Evolutionary conservation across 1,284 basidiomycete genomes (phyloP).

Genomic region (Exobasidium rhododendri): DNA sequence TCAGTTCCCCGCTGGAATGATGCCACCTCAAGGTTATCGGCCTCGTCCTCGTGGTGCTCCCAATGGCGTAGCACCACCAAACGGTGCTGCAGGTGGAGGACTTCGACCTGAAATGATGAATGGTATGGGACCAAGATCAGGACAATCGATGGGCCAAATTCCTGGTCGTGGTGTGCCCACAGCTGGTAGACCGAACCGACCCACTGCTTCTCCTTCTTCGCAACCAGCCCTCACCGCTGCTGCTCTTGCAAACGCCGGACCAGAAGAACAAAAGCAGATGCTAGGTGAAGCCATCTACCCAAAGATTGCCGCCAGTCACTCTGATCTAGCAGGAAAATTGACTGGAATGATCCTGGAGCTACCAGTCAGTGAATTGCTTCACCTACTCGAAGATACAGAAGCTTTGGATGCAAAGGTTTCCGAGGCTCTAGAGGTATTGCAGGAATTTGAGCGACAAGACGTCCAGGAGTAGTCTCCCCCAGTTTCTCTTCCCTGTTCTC

Average conservation of each 20-base stretch:
- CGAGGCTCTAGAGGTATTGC: constrained; percentile 53
- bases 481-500: background rate
- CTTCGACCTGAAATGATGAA: constrained; percentile 27
- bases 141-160: constrained; percentile 23
- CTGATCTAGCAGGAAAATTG: constrained; percentile 53
- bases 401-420: constrained; percentile 52
- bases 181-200: constrained; percentile 14
- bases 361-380: constrained; percentile 52
- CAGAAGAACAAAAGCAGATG: constrained; percentile 56
- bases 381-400: constrained; percentile 53
- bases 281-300: constrained; percentile 55
- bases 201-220: constrained; percentile 27
- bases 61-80: constrained; percentile 20
- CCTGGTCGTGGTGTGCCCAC: constrained; percentile 13
- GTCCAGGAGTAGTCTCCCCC: background rate
- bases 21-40: constrained; percentile 46
- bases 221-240: constrained; percentile 49
- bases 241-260: constrained; percentile 52
- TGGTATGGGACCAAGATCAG: constrained; percentile 40
- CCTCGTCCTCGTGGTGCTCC: constrained; percentile 47
- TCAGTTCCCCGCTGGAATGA: constrained; percentile 52
- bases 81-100: constrained; percentile 30
- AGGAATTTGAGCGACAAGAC: constrained; percentile 44
- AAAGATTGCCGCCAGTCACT: constrained; percentile 49
- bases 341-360: constrained; percentile 56